A percentile compares a stretch with the other conserved stretches of the same genome.
phyloP scores from a whole-genome alignment of 2,329 filamentous ascomycete genomes.

The Aspergillus persii region DNA sequence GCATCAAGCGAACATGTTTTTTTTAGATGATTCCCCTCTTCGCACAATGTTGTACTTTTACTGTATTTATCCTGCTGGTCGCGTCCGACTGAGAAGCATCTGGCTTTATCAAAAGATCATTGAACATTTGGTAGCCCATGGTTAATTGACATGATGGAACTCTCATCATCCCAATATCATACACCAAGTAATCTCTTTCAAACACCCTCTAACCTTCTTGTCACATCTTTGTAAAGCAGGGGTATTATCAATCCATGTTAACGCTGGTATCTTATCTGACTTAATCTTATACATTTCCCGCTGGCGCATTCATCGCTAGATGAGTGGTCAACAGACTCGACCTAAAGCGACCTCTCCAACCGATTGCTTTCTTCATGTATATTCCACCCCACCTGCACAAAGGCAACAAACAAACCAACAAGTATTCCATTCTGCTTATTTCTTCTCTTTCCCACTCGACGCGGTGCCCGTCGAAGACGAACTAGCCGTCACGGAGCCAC shows the following conservation, averaged over 20 bases:
- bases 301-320: too few species aligned
- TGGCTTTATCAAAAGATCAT: too few species aligned
- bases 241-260: neutral
- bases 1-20: neutral
- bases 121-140: neutral
- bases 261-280: neutral
- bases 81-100: too few species aligned
- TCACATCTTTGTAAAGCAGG: neutral
- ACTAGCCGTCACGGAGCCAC: constrained; percentile 2
- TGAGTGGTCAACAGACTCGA: too few species aligned
- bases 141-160: neutral
- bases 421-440: neutral
- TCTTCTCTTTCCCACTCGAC: constrained; percentile 10
- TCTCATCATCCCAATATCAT: neutral
- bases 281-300: too few species aligned
- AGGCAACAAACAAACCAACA: too few species aligned
- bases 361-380: too few species aligned
- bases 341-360: too few species aligned
- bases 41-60: too few species aligned
- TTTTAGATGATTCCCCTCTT: neutral
- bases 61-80: too few species aligned
- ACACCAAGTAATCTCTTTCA: neutral
- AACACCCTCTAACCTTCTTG: neutral
- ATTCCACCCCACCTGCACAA: too few species aligned
- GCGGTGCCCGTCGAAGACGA: constrained; percentile 10